Evolutionary conservation across 2,329 filamentous ascomycete species (phyloP), one percentile per base, ranked within the genome.

Genomic region (Fusarium neocosmosporiellum): DNA sequence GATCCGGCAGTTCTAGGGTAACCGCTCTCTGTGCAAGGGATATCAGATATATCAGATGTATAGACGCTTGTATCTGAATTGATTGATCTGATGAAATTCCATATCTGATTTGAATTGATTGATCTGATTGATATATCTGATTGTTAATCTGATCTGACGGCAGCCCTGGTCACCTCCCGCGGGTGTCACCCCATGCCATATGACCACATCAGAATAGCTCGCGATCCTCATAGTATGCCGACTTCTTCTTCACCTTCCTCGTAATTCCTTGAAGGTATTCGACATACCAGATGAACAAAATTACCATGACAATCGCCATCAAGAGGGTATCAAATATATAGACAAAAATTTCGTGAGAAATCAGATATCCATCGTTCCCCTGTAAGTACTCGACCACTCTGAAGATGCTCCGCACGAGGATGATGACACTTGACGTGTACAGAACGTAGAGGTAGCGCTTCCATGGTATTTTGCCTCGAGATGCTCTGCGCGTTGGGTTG

Each of bases 341-440:
- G 1, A 86, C 74, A 37, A 80, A 84, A 1, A 76, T 71, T 70
- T 86, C 84, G 37, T 84, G 81, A 2, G 77, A 79, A 48, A 86
- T 80, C 0, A 86, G 70, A 10, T 81, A 84, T 0, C 84, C 85
- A 1, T 63, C 75, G 9, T 83, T 80, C 2, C 85, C 85, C 67
- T 84, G 80, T 0, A 82, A 66, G 65, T 88, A 88, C 73, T 88
- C 87, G 6, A 87, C 68, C 2, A 86, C 81, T 8, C 86, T 81
- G 59, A 87, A 86, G 22, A 86, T 69, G 57, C 83, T 85, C 46
- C 86, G 78, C 7, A 87, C 75, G 20, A 86, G 78, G 61, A 88
- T 87, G 8, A 87, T 72, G 0, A 70, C 54, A 46, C 81, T 83
- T 3, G 78, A 78, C 3, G 69, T 48, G 46, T 83, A 81, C 1